phyloP scores from a whole-genome alignment of 2,329 filamentous ascomycete genomes.

The Teratosphaeria pseudoeucalypti region DNA sequence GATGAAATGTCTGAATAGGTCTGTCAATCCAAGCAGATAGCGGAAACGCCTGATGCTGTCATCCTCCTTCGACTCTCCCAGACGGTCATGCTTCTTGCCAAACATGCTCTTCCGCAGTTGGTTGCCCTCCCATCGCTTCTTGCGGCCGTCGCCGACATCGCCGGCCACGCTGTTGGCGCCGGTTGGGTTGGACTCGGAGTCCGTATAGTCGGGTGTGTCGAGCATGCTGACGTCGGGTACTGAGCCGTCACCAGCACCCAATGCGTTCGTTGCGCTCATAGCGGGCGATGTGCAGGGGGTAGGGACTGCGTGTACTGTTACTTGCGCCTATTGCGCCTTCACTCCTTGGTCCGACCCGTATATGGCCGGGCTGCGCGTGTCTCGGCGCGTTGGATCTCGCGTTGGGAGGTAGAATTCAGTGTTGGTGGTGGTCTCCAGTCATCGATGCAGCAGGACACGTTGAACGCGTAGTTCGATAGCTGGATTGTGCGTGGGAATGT shows the following conservation, averaged over 20 bases:
- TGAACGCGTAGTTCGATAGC: background rate
- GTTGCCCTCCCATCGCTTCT: conserved; percentile 74
- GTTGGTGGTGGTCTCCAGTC: background rate
- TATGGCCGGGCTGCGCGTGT: background rate
- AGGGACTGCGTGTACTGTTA: background rate
- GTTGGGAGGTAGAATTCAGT: background rate
- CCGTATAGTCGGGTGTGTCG: conserved; percentile 55
- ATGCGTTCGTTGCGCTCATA: conserved; percentile 14
- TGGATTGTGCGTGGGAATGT: background rate
- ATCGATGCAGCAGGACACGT: background rate
- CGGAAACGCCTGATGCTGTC: conserved; percentile 89
- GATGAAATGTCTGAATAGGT: conserved; percentile 97
- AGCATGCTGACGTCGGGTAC: conserved; percentile 29
- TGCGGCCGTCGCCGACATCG: conserved; percentile 68
- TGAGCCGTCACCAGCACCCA: conserved; percentile 23
- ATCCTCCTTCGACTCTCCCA: conserved; percentile 94
- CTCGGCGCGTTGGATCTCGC: background rate
- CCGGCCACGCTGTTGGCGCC: conserved; percentile 78
- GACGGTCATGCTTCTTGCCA: conserved; percentile 83
- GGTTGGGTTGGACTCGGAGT: conserved; percentile 57
- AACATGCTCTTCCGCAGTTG: conserved; percentile 86
- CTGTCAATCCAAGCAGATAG: conserved; percentile 87
- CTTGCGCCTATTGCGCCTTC: background rate
- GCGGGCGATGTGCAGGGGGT: conserved; percentile 1
- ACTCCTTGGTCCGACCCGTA: background rate